Evolutionary conservation across 257 asterid species (phyloP), one percentile per base, ranked within the genome.

Genomic region (Ilex aquifolium): DNA sequence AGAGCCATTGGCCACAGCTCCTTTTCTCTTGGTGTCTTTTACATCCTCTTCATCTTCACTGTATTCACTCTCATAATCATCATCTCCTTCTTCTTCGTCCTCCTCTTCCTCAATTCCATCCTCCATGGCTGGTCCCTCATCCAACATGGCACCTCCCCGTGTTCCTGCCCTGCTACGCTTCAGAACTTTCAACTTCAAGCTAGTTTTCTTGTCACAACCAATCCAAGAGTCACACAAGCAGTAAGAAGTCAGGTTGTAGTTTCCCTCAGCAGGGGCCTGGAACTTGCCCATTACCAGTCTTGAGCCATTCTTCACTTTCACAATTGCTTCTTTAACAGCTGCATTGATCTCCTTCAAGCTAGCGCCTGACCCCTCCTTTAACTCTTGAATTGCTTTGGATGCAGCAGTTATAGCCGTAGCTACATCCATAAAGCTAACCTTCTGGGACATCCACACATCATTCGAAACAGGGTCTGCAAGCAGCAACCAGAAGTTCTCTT

Each of bases 401-500:
- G 97, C 95, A 46, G 87, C 70, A 46, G 78, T 78, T 31, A 89
- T 50, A 1, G 96, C 99, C 15, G 76, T 74, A 2, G 70, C 84
- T 68, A 87, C 90, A 39, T 89, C 97, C 74, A 73, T 77, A 67
- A 87, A 77, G 64, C 76, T 79, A 32, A 89, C 61, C 79, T 80
- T 89, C 13, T 87, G 88, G 49, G 85, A 89, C 65, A 83, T 82
- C 97, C 99, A 92, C 15, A 92, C 91, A 29, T 60, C 71, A 15
- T 92, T 92, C 3, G 87, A 65, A 44, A 65, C 80, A 64, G 89
- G 69, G 62, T 92, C 96, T 0, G 97, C 94, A 5, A 92, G 90
- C 63, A 92, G 57, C n/a, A 90, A 63, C 99, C 99, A 92, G 85
- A 82, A 92, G 31, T 61, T 89, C 61, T 92, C 99, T 72, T 90